phyloP scores from a whole-genome alignment of 2,329 filamentous ascomycete genomes.

The Plectosphaerella plurivora region DNA sequence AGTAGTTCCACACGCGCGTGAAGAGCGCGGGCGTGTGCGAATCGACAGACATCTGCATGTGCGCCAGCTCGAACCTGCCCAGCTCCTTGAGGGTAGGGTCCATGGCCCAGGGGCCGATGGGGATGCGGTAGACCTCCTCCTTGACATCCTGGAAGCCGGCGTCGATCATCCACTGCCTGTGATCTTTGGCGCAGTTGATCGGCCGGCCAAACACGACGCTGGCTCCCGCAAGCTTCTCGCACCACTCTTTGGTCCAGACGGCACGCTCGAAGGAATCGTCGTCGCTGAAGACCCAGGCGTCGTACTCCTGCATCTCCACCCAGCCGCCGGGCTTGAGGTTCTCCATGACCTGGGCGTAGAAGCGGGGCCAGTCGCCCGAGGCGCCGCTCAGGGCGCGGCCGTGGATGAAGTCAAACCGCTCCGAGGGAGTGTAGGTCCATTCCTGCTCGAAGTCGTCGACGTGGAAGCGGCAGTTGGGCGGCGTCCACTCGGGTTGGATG shows the following conservation, averaged over 20 bases:
- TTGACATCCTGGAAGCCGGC: conserved; percentile 31
- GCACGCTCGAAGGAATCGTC: conserved; percentile 31
- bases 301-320: conserved; percentile 34
- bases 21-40: conserved; percentile 35
- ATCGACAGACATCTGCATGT: conserved; percentile 38
- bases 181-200: conserved; percentile 26
- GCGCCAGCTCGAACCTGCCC: conserved; percentile 27
- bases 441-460: conserved; percentile 26
- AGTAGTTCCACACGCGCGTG: conserved; percentile 29
- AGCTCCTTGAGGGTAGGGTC: conserved; percentile 29
- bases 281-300: conserved; percentile 32
- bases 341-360: conserved; percentile 7
- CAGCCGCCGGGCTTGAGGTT: conserved; percentile 27
- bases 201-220: conserved; percentile 31
- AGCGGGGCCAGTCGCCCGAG: not conserved
- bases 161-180: conserved; percentile 30
- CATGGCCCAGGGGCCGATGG: conserved; percentile 32
- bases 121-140: conserved; percentile 23
- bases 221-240: conserved; percentile 27
- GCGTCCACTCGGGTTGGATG: conserved; percentile 49
- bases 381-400: conserved; percentile 20
- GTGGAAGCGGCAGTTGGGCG: conserved; percentile 29
- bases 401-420: conserved; percentile 27
- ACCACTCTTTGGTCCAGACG: conserved; percentile 33
- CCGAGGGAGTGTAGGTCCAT: conserved; percentile 43